Evolutionary conservation across 1,284 basidiomycete genomes (phyloP).

Genomic region (Xerocomus nothofagi): DNA sequence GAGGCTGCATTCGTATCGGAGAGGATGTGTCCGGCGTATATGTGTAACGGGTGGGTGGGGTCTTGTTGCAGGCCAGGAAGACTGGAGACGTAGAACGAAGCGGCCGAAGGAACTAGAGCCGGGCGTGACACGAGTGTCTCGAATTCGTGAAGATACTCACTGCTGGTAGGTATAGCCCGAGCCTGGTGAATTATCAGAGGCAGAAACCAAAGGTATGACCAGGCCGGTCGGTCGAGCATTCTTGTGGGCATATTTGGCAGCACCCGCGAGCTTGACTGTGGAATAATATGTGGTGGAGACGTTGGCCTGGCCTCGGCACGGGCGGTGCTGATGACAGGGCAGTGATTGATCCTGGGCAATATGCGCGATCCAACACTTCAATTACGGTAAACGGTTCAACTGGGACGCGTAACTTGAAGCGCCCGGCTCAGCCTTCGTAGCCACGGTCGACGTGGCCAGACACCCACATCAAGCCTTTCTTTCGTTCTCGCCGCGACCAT

Average conservation of each 20-base stretch:
- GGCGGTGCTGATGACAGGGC: constrained; percentile 7
- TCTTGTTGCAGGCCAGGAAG: constrained; percentile 78
- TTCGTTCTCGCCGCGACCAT: background rate
- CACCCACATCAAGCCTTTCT: background rate
- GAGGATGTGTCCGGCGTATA: constrained; percentile 81
- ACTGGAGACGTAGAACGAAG: constrained; percentile 79
- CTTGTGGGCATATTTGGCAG: constrained; percentile 6
- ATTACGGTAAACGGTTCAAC: too few relatives aligned
- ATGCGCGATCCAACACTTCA: too few relatives aligned
- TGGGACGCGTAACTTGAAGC: too few relatives aligned
- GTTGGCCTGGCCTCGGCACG: background rate
- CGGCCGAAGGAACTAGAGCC: constrained; percentile 66
- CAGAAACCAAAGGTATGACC: constrained; percentile 20
- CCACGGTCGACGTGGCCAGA: background rate
- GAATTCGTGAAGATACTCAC: constrained; percentile 31
- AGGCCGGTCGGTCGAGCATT: constrained; percentile 4
- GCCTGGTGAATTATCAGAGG: constrained; percentile 13
- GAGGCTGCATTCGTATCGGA: constrained; percentile 69
- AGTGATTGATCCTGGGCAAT: background rate
- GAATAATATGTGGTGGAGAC: background rate
- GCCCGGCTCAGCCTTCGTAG: too few relatives aligned
- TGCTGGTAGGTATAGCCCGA: constrained; percentile 47
- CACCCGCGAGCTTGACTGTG: background rate
- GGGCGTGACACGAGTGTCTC: background rate
- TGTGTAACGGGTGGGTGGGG: constrained; percentile 65